Conservation (phyloP, 768 basidiomycete species). For the Saitozyma podzolica region DNA sequence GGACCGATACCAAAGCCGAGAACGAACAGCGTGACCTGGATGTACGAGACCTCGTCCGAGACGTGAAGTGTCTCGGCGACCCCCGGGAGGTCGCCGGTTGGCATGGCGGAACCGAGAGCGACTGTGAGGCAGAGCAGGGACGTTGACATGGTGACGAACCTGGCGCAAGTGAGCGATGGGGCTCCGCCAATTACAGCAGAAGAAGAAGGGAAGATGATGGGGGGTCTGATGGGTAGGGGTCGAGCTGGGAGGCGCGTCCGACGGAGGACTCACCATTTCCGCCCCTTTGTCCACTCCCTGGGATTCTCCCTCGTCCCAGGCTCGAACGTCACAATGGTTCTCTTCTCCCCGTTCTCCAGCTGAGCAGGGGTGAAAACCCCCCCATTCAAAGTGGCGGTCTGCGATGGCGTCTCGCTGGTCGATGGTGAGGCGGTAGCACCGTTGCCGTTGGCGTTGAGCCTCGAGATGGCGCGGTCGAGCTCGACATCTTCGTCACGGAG, state of each 20-base stretch:
- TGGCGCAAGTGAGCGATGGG: background rate
- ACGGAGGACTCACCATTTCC: constrained; percentile 31
- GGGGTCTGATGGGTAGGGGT: no score
- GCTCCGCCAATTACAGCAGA: no score
- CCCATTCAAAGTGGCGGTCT: no score
- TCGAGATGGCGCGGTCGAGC: constrained; percentile 1
- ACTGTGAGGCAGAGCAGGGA: constrained; percentile 40
- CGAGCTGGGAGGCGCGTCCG: no score
- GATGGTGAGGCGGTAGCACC: no score
- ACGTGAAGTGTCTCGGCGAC: constrained; percentile 30
- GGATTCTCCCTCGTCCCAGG: constrained; percentile 28
- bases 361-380: background rate
- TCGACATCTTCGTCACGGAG: constrained; percentile 23
- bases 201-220: no score
- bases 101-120: constrained; percentile 39
- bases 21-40: constrained; percentile 35
- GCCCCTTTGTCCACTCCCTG: constrained; percentile 23
- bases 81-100: constrained; percentile 38
- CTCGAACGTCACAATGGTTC: constrained; percentile 27
- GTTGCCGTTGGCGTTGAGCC: background rate
- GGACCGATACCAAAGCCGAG: constrained; percentile 49
- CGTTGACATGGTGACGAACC: constrained; percentile 18
- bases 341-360: constrained; percentile 24
- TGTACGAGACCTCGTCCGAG: constrained; percentile 29
- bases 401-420: no score